phyloP scores from a whole-genome alignment of 441 rosid genomes.

The Sinapis alba region DNA sequence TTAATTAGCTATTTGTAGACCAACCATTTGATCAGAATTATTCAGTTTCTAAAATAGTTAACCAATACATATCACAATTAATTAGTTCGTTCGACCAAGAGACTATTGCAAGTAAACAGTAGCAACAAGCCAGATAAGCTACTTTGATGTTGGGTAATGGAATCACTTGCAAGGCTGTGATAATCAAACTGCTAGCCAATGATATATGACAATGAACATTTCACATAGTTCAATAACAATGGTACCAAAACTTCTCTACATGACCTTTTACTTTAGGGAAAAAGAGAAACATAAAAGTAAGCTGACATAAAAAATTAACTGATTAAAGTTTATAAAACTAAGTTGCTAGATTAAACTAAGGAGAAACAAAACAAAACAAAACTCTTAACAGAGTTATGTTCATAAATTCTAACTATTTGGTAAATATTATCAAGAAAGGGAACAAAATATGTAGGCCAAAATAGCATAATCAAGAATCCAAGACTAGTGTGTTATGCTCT shows the following conservation, averaged over 20 bases:
- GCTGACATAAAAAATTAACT: neutral
- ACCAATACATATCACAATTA: neutral
- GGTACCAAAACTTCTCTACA: neutral
- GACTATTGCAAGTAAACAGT: neutral
- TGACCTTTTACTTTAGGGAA: neutral
- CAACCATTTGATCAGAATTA: neutral
- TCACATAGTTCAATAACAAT: neutral
- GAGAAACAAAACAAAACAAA: neutral
- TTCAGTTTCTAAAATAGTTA: neutral
- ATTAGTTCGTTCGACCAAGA: neutral
- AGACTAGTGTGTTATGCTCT: neutral
- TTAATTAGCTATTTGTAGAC: neutral
- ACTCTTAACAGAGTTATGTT: neutral
- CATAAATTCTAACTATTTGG: constrained; percentile 2
- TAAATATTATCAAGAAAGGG: neutral
- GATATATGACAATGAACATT: neutral
- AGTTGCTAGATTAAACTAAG: neutral
- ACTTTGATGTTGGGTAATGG: neutral
- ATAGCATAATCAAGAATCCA: neutral
- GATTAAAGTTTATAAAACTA: neutral
- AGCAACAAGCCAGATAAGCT: neutral
- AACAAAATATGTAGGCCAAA: neutral
- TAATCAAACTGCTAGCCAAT: neutral
- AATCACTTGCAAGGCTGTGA: neutral
- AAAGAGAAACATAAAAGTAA: neutral